phyloP scores from a whole-genome alignment of 345 rosid genomes.

The Ricinus communis region DNA sequence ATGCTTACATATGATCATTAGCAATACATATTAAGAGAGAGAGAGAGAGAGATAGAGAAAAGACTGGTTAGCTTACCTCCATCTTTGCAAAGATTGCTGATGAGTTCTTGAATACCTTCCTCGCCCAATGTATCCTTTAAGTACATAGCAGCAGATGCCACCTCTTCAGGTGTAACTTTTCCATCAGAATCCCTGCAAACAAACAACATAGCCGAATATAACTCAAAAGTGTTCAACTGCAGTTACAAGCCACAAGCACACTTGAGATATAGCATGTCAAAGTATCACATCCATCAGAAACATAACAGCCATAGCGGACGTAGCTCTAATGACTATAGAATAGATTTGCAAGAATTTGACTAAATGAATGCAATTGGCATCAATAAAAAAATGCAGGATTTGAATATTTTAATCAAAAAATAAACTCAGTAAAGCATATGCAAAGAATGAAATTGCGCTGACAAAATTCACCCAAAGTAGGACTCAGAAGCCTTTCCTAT shows the following conservation, averaged over 20 bases:
- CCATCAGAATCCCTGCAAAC: slow-evolving; percentile 74
- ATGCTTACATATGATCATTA: not conserved
- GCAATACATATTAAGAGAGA: not conserved
- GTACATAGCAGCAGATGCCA: slow-evolving; percentile 78
- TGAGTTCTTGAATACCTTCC: slow-evolving; percentile 74
- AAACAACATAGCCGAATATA: slow-evolving; percentile 2
- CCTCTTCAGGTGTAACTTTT: slow-evolving; percentile 85
- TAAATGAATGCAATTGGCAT: not conserved
- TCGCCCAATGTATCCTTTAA: slow-evolving; percentile 69
- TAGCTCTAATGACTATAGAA: not conserved
- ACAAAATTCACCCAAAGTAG: not conserved
- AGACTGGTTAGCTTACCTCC: slow-evolving; percentile 44
- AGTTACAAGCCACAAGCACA: not conserved
- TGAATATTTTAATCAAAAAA: no score
- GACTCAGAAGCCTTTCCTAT: not conserved
- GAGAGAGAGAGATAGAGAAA: not conserved
- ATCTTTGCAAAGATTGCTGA: slow-evolving; percentile 76
- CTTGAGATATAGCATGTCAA: not conserved
- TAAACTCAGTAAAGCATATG: not conserved
- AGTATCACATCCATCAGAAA: not conserved
- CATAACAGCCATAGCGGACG: not conserved
- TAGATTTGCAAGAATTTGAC: not conserved
- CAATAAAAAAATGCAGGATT: not conserved
- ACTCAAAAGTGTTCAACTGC: not conserved
- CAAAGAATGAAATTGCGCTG: not conserved